These are phyloP conservation scores for Neospora caninum DNA, from an alignment of 169 alveolate species.

Conservation along the genomic window DNA sequence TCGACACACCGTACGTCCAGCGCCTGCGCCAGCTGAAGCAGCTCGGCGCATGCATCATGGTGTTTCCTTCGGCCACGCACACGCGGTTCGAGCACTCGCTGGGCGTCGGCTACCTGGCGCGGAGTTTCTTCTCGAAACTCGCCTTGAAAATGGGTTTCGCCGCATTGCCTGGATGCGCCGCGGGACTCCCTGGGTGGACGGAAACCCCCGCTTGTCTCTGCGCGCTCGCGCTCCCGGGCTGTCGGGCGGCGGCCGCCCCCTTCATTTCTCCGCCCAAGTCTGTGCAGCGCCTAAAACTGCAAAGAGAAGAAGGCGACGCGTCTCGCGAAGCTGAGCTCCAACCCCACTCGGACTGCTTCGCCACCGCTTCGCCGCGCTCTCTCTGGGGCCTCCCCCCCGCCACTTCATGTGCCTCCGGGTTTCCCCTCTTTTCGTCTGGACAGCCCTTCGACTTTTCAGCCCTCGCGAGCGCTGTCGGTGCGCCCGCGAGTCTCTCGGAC, in stretches of 20 bases:
- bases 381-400: too few species aligned
- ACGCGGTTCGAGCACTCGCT: conserved; percentile 90
- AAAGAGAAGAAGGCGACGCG: too few species aligned
- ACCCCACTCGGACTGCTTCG: too few species aligned
- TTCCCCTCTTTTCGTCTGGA: too few species aligned
- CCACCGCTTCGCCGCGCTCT: too few species aligned
- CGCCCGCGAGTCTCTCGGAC: background rate
- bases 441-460: too few species aligned
- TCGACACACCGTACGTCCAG: conserved; percentile 87
- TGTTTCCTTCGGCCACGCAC: conserved; percentile 91
- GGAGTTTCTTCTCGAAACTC: conserved; percentile 79
- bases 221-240: background rate
- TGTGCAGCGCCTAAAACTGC: background rate
- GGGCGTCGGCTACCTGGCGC: conserved; percentile 88
- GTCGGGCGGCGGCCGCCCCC: background rate
- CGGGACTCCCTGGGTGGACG: background rate
- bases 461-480: background rate
- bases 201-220: background rate
- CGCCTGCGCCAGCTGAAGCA: conserved; percentile 88
- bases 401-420: too few species aligned
- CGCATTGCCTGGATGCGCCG: background rate
- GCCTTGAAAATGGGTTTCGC: conserved; percentile 24
- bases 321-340: too few species aligned
- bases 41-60: conserved; percentile 84
- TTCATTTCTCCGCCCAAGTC: background rate